Percentiles rank a stretch among this genome's conserved stretches.
Conservation (phyloP, 495 filamentous ascomycete species). For the Staphylotrichum longicolle region DNA sequence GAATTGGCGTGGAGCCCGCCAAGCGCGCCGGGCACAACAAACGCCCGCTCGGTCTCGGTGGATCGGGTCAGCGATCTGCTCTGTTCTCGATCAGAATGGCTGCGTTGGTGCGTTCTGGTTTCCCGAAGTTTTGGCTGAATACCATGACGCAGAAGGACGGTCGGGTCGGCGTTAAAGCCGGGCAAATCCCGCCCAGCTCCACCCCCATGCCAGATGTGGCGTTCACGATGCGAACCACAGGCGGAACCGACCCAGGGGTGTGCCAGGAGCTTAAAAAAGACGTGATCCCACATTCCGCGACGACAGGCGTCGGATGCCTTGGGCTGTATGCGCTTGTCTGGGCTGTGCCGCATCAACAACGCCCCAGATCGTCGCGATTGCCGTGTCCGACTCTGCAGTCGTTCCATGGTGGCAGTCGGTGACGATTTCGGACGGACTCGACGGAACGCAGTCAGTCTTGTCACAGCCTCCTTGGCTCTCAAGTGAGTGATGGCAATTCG, state of each 20-base stretch:
- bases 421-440: slow-evolving; percentile 3
- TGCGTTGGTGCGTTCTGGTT: neutral
- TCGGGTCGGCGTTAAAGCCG: slow-evolving; percentile 28
- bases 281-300: neutral
- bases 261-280: slow-evolving; percentile 5
- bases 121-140: slow-evolving; percentile 28
- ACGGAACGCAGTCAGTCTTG: too few species aligned
- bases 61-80: neutral
- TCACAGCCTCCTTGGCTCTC: neutral
- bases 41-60: slow-evolving; percentile 1
- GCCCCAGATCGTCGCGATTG: too few species aligned
- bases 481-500: slow-evolving; percentile 17
- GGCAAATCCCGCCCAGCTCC: slow-evolving; percentile 15
- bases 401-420: slow-evolving; percentile 3
- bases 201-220: slow-evolving; percentile 18
- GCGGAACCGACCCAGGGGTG: slow-evolving; percentile 6
- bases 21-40: slow-evolving; percentile 3
- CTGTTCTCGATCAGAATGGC: neutral
- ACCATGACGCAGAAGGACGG: slow-evolving; percentile 4
- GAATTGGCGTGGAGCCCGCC: slow-evolving; percentile 3
- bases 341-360: slow-evolving; percentile 1
- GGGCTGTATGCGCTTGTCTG: neutral
- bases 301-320: too few species aligned
- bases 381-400: too few species aligned
- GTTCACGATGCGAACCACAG: slow-evolving; percentile 18